Conservation (phyloP, 371 early-diverging fungal genomes). For the Nosema bombycis region DNA sequence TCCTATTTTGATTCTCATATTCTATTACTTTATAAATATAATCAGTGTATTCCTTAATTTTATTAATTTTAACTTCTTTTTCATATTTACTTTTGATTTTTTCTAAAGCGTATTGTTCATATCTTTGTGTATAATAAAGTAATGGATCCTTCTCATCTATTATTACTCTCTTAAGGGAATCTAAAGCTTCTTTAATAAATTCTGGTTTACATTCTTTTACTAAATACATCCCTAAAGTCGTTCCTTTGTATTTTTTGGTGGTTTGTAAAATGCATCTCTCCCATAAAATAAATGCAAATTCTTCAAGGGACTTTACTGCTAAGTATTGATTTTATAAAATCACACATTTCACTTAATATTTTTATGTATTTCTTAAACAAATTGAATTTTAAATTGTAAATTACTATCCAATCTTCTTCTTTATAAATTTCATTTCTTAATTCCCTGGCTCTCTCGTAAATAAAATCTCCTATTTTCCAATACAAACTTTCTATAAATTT, state of each 20-base stretch:
- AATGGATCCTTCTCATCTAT: conserved; percentile 25
- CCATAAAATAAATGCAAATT: conserved; percentile 54
- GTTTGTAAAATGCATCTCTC: conserved; percentile 48
- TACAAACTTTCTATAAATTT: conserved; percentile 43
- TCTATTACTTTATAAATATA: conserved; percentile 10
- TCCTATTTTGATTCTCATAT: conserved; percentile 12
- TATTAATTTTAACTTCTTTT: background rate
- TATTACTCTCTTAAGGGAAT: conserved; percentile 29
- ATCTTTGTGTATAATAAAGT: conserved; percentile 45
- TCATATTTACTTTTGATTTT: conserved; percentile 33
- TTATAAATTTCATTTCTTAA: conserved; percentile 20
- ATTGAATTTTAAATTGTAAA: conserved; percentile 33
- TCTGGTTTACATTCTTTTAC: conserved; percentile 17
- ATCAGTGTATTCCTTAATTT: conserved; percentile 17
- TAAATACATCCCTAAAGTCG: conserved; percentile 29
- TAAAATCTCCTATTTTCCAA: conserved; percentile 60
- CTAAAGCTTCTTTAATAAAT: conserved; percentile 13
- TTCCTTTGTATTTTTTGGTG: conserved; percentile 31
- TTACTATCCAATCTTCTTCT: conserved; percentile 15
- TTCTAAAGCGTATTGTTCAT: conserved; percentile 41
- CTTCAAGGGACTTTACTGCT: conserved; percentile 29
- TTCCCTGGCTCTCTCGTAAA: conserved; percentile 24
- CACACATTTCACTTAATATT: conserved; percentile 29
- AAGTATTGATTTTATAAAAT: conserved; percentile 48
- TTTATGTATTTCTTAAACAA: conserved; percentile 20